These are phyloP conservation scores for Dryas drummondii DNA, from an alignment of 306 rosid species.

Conservation along the genomic window DNA sequence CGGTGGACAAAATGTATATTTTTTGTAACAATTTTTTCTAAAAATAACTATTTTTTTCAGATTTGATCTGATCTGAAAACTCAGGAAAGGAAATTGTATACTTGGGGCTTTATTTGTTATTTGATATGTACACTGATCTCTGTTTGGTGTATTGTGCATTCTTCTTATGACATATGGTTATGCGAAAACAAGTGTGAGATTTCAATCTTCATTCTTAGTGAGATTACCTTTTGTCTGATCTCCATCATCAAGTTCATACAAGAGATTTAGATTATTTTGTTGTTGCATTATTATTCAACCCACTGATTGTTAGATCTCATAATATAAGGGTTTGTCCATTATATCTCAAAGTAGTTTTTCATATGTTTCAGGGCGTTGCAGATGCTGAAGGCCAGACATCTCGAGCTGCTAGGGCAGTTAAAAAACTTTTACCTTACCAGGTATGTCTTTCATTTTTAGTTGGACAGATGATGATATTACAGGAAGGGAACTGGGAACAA, in stretches of 20 bases:
- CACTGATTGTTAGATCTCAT: neutral
- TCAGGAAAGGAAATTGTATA: neutral
- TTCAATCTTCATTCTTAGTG: neutral
- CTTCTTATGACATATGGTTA: neutral
- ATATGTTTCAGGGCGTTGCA: constrained; percentile 10
- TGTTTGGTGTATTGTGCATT: neutral
- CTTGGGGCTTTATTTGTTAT: neutral
- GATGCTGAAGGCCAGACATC: constrained; percentile 31
- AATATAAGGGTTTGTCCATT: neutral
- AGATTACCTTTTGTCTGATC: neutral
- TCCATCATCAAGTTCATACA: neutral
- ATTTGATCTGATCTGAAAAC: neutral
- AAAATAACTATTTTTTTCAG: neutral
- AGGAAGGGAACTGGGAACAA: neutral
- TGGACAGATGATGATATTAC: neutral
- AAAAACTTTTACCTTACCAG: constrained; percentile 16
- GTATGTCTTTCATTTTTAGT: constrained; percentile 3
- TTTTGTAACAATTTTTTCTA: neutral
- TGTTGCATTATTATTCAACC: neutral
- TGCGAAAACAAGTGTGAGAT: neutral
- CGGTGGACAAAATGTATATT: constrained; percentile 1
- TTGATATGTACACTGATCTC: neutral
- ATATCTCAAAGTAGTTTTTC: neutral
- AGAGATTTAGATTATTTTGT: neutral
- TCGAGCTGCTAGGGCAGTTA: constrained; percentile 7